A percentile compares a stretch with the other conserved stretches of the same genome.
phyloP scores from a whole-genome alignment of 1,284 basidiomycete species.

The Pyrrhoderma lamaoense region DNA sequence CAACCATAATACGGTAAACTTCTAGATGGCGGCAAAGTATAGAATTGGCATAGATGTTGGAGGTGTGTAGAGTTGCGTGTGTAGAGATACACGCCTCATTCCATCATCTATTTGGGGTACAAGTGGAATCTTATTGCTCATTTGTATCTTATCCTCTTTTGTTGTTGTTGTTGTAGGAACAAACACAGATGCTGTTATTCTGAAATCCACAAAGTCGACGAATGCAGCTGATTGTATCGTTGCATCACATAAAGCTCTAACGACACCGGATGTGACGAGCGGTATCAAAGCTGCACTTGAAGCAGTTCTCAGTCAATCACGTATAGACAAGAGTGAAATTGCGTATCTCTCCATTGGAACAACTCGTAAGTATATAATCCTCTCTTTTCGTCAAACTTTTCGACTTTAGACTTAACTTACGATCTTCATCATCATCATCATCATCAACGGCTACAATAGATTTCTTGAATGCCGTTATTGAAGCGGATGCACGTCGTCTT shows the following conservation, averaged over 20 bases:
- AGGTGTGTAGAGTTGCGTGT: slow-evolving; percentile 24
- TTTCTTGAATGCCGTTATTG: slow-evolving; percentile 50
- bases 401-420: not conserved
- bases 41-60: slow-evolving; percentile 44
- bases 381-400: not conserved
- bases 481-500: slow-evolving; percentile 38
- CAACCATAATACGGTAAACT: not conserved
- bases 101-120: too few relatives aligned
- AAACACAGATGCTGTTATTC: slow-evolving; percentile 47
- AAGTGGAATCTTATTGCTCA: too few relatives aligned
- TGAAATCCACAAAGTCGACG: slow-evolving; percentile 33
- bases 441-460: slow-evolving; percentile 7
- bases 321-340: slow-evolving; percentile 29
- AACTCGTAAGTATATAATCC: slow-evolving; percentile 27
- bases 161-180: slow-evolving; percentile 34
- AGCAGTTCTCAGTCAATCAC: slow-evolving; percentile 31
- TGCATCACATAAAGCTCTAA: slow-evolving; percentile 44
- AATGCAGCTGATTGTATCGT: slow-evolving; percentile 35
- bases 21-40: slow-evolving; percentile 12
- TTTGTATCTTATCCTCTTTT: too few relatives aligned
- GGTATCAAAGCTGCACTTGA: slow-evolving; percentile 44
- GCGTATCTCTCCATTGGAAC: slow-evolving; percentile 42
- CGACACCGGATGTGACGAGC: slow-evolving; percentile 43
- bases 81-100: not conserved
- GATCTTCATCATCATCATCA: too few relatives aligned